Percentiles rank a stretch among this genome's conserved stretches.
Conservation (phyloP, 768 basidiomycete genomes). For the Suillus hirtellus region DNA sequence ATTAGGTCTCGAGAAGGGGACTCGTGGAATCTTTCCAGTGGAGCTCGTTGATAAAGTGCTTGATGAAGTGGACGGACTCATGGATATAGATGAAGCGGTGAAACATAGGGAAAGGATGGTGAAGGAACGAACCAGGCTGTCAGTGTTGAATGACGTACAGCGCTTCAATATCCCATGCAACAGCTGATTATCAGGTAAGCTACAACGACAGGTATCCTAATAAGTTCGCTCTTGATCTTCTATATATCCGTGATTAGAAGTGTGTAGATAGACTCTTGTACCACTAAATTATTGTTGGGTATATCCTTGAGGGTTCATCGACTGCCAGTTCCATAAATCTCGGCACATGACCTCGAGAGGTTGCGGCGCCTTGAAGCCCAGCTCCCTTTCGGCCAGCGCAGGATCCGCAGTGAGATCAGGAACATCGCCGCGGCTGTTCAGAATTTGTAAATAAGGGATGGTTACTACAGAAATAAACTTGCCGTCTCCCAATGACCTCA, state of each 20-base stretch:
- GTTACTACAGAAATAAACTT: conserved; percentile 30
- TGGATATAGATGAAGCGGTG: conserved; percentile 40
- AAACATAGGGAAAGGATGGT: conserved; percentile 33
- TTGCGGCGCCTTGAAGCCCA: conserved; percentile 84
- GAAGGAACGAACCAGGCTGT: conserved; percentile 38
- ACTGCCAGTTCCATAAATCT: conserved; percentile 99
- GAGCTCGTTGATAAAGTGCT: conserved; percentile 47
- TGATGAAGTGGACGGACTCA: conserved; percentile 38
- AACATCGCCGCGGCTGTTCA: conserved; percentile 82
- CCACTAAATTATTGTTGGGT: conserved; percentile 26
- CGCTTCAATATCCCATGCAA: conserved; percentile 55
- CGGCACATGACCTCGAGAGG: conserved; percentile 90
- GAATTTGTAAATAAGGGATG: conserved; percentile 5
- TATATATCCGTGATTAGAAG: conserved; percentile 26
- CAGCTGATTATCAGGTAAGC: conserved; percentile 19
- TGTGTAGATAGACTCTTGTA: conserved; percentile 14
- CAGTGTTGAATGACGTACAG: conserved; percentile 40
- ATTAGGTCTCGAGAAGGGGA: conserved; percentile 31
- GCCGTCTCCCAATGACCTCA: conserved; percentile 91
- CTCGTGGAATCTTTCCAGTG: conserved; percentile 12
- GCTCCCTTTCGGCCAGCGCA: conserved; percentile 84
- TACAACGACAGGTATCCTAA: conserved; percentile 2
- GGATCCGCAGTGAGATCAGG: conserved; percentile 97
- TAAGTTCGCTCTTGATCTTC: conserved; percentile 4
- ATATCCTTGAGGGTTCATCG: conserved; percentile 85